A percentile compares a stretch with the other conserved stretches of the same genome.
Evolutionary conservation across 768 basidiomycete species (phyloP).

Genomic region (Hemileccinum impolitum): DNA sequence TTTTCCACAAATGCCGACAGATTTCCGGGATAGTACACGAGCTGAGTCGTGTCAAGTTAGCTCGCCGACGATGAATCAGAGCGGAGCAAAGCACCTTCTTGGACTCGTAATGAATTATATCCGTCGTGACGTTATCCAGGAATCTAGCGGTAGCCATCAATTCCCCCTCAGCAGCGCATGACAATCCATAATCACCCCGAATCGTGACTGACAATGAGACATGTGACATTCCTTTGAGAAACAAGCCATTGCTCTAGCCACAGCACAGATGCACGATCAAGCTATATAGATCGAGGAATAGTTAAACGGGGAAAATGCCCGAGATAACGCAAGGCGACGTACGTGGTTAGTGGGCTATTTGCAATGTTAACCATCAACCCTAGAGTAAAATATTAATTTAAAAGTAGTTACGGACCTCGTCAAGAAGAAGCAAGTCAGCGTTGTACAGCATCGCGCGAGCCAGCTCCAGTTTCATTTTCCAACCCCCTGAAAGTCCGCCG

Average conservation of each 20-base stretch:
- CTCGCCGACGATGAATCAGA: constrained; percentile 14
- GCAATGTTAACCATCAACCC: constrained; percentile 24
- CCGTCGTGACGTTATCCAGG: constrained; percentile 91
- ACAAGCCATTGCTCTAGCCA: constrained; percentile 92
- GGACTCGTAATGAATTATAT: constrained; percentile 94
- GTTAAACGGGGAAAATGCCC: constrained; percentile 15
- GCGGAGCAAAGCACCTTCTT: constrained; percentile 63
- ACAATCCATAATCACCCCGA: constrained; percentile 64
- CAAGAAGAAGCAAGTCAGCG: constrained; percentile 79
- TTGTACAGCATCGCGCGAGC: constrained; percentile 97
- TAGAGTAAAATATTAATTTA: constrained; percentile 18
- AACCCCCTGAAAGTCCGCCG: constrained; percentile 90
- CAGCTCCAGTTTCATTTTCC: constrained; percentile 99
- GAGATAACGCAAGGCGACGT: constrained; percentile 32
- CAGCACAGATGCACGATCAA: constrained; percentile 79
- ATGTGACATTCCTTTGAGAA: constrained; percentile 80
- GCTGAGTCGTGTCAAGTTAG: constrained; percentile 39
- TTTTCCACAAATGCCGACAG: constrained; percentile 85
- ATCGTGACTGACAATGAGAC: constrained; percentile 94
- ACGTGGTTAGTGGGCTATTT: constrained; percentile 87
- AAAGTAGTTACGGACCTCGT: constrained; percentile 55
- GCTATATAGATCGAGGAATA: constrained; percentile 43
- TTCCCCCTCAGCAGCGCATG: constrained; percentile 5
- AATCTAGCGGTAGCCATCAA: constrained; percentile 50
- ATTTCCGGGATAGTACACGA: constrained; percentile 93